Evolutionary conservation across 2,329 filamentous ascomycete species (phyloP), one percentile per base, ranked within the genome.

Genomic region (Aspergillus unguis): DNA sequence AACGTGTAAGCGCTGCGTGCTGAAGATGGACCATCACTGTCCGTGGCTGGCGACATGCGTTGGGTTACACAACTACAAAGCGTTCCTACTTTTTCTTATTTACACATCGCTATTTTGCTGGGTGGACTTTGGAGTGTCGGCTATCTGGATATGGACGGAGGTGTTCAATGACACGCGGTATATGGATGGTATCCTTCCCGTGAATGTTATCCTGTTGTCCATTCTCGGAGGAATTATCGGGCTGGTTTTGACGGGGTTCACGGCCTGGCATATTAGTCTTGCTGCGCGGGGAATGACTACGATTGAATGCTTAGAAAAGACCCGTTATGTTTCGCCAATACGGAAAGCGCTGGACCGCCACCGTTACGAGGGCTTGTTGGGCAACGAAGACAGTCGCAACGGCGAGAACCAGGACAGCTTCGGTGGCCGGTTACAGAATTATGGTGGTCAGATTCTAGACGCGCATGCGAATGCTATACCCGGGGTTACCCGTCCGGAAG

Each of bases 1-100:
- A 8, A 95, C 91, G 3, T 99, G 94, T 75, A 85, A 87, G 61
- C 87, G 88, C 65, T 99, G 94, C 71, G 92, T 99, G 27, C 80
- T 99, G 71, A 99, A 99, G 79, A 99, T 99, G 94, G 94, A 99
- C 69, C 94, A 99, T 71, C 94, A 99, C 75, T 99, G 94, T 70
- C 94, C 94, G 11, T 99, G 94, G 94, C 81, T 99, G 45, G 92
- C 94, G 28, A 96, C 90, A 3, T 99, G 94, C 71, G 88, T 99
- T 54, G 94, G 94, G 23, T 77, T 99, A 58, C 85, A 84, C 66
- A 99, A 99, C 74, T 95, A 96, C 79, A 99, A 99, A 75, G 82
- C 92, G 0, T 99, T 99, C 68, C 71, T 99, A 48, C 80, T 97
- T 3, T 99, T 97, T 70, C 79, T 99, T 27, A 82, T 92, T 51